phyloP scores from a whole-genome alignment of 441 rosid genomes.

The Gossypium aridum region DNA sequence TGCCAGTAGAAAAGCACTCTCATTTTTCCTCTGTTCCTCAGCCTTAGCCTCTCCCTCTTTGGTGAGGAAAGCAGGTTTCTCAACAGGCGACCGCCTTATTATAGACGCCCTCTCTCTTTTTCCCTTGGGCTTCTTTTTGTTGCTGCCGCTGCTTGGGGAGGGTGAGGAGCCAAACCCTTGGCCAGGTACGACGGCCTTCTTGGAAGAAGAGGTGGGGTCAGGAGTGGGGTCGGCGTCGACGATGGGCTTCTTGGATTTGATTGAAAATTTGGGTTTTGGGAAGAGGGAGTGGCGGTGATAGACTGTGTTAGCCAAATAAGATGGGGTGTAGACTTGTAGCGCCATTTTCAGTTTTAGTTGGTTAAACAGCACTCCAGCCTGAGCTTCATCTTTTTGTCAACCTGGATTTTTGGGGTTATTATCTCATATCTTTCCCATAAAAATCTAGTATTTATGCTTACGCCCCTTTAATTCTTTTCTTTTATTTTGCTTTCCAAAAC shows the following conservation, averaged over 20 bases:
- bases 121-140: constrained; percentile 38
- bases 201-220: constrained; percentile 20
- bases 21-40: constrained; percentile 53
- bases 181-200: constrained; percentile 39
- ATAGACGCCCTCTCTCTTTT: constrained; percentile 50
- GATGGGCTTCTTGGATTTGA: constrained; percentile 34
- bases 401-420: background rate
- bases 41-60: constrained; percentile 50
- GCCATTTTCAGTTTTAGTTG: constrained; percentile 53
- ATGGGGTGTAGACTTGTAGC: constrained; percentile 43
- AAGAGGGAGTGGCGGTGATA: constrained; percentile 21
- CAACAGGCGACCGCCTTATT: constrained; percentile 56
- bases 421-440: background rate
- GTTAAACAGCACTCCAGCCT: constrained; percentile 8
- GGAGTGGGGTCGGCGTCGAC: constrained; percentile 27
- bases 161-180: constrained; percentile 60
- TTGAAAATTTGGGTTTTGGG: constrained; percentile 26
- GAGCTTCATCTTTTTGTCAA: background rate
- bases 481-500: background rate
- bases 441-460: background rate
- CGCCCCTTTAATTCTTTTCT: background rate
- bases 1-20: constrained; percentile 80
- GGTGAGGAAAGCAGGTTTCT: constrained; percentile 49
- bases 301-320: constrained; percentile 24
- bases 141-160: constrained; percentile 10